Percentiles rank a stretch among this genome's conserved stretches.
phyloP scores from a whole-genome alignment of 73 alveolate genomes.

The Breviolum minutum region DNA sequence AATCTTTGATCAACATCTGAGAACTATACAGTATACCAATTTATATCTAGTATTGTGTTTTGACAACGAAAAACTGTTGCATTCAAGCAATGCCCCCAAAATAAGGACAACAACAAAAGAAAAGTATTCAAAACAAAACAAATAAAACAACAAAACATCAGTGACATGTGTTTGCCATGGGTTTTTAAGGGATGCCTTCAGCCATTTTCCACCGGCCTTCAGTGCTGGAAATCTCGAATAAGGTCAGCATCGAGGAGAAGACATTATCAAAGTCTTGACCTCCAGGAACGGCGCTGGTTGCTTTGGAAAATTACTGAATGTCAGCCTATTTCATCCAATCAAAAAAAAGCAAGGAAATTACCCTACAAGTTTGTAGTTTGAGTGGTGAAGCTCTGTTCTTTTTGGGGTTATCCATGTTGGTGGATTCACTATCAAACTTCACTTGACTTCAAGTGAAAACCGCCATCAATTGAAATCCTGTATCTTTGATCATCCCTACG shows the following conservation, averaged over 20 bases:
- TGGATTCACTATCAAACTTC: too few species aligned
- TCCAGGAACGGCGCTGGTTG: neutral
- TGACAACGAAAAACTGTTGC: too few species aligned
- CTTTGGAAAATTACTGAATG: neutral
- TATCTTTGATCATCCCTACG: too few species aligned
- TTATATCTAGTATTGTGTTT: too few species aligned
- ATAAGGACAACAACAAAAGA: too few species aligned
- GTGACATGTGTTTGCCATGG: neutral
- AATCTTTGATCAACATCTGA: too few species aligned
- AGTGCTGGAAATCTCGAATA: slow-evolving; percentile 96
- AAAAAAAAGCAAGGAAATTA: neutral
- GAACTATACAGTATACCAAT: too few species aligned
- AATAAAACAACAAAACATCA: neutral
- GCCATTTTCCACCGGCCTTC: slow-evolving; percentile 20
- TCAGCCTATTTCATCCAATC: neutral
- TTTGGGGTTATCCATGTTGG: neutral
- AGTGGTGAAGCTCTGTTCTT: neutral
- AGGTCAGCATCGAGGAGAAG: slow-evolving; percentile 93
- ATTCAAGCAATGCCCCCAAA: too few species aligned
- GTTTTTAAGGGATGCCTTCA: neutral
- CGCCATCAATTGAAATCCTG: too few species aligned
- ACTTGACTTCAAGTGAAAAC: too few species aligned
- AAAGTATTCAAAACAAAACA: neutral
- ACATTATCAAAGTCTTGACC: slow-evolving; percentile 96
- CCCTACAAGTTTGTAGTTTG: neutral